Base-by-base conservation (phyloP, 768 basidiomycete genomes). In the Candolleomyces eurysporus region DNA sequence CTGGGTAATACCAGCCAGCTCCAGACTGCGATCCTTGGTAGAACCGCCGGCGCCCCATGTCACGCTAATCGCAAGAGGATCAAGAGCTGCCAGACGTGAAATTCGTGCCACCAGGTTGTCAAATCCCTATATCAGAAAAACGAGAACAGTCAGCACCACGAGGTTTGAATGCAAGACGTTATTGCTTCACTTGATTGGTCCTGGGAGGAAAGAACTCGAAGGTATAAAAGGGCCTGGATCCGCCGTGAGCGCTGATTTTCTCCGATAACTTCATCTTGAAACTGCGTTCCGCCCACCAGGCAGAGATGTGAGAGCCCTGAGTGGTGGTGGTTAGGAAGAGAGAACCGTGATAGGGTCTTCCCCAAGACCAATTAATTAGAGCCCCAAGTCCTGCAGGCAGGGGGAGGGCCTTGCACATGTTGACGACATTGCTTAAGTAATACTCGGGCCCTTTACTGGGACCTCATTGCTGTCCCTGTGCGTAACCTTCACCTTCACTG, bases 41-140 rank as follows among this genome's bases (percentile, higher is more conserved):
- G 88, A 86, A 2, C 97, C 96, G 10, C 97, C 96, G 0, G 97
- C 96, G 48, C 97, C 97, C 97, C 97, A 98, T 68, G 97, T 98
- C 21, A 98, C 83, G 68, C 89, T 95, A 61, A 98, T 83, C 22
- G 91, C 95, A 6, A 95, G 79, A 6, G 95, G 94, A 40, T 86
- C 76, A 14, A 98, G 79, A 6, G 78, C 68, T n/a, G 89, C 80
- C 60, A 98, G 80, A 53, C 97, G 85, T 31, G 88, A 84, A 65
- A 98, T 92, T 49, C 97, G 92, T 54, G 92, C 80, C 62, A 94
- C 78, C 22, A 99, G 81, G 72, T 99, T 99, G 68, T 91, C 87
- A 68, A 97, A 92, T 54, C 96, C 96, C 87, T 96, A 63, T 26
- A 19, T 52, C 51, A 60, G 62, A 60, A 57, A 57, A 57, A 48